phyloP scores from a whole-genome alignment of 2,329 filamentous ascomycete species.

The Ophiostoma novo-ulmi region DNA sequence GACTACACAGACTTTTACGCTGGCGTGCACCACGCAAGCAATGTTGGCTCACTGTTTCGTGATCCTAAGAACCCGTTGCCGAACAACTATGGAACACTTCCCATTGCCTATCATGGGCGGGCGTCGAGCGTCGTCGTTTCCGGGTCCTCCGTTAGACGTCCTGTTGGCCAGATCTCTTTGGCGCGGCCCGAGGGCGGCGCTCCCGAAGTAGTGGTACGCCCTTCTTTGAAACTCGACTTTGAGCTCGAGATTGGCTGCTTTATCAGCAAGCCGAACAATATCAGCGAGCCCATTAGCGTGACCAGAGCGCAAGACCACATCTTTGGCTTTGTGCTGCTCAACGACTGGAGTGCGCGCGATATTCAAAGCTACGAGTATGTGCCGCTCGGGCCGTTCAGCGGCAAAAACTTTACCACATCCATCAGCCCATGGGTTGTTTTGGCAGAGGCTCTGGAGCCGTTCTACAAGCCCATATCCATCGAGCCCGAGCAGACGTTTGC shows the following conservation, averaged over 20 bases:
- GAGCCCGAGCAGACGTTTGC: conserved; percentile 36
- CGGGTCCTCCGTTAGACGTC: conserved; percentile 66
- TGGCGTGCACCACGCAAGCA: conserved; percentile 18
- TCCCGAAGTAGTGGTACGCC: neutral
- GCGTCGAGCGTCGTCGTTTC: conserved; percentile 71
- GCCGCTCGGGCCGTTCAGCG: conserved; percentile 74
- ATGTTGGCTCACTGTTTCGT: conserved; percentile 36
- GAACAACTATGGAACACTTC: conserved; percentile 75
- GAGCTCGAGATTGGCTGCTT: conserved; percentile 78
- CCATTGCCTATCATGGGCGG: conserved; percentile 76
- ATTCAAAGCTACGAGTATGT: conserved; percentile 83
- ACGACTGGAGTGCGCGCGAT: conserved; percentile 82
- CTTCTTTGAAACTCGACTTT: conserved; percentile 59
- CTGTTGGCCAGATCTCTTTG: conserved; percentile 65
- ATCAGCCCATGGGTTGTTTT: conserved; percentile 77
- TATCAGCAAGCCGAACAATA: conserved; percentile 57
- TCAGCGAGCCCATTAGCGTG: conserved; percentile 61
- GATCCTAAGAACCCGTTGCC: conserved; percentile 65
- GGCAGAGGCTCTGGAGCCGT: conserved; percentile 65
- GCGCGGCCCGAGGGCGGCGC: neutral
- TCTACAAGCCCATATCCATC: conserved; percentile 34
- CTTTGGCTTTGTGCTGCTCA: conserved; percentile 77
- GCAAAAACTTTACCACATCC: conserved; percentile 76
- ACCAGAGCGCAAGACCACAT: conserved; percentile 62
- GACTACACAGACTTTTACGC: conserved; percentile 25